Evolutionary conservation across 306 rosid genomes (phyloP), one percentile per base, ranked within the genome.

Genomic region (Macrotyloma uniflorum): DNA sequence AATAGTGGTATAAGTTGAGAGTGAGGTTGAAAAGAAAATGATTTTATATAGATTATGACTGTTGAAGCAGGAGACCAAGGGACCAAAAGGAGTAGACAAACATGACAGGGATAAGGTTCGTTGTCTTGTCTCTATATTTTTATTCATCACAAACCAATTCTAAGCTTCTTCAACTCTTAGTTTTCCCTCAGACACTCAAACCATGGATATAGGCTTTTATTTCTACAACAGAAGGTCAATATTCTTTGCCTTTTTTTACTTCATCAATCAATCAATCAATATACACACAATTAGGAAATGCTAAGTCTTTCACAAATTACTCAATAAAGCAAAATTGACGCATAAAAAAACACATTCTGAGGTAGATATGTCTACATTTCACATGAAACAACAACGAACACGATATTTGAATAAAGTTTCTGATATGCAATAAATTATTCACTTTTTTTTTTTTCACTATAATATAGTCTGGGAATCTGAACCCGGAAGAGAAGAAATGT

Each of bases 81-180:
- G 73, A 67, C 73, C 36, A 67, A 67, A 67, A 67, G 38, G 35
- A 43, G 23, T 67, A 43, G 73, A 67, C 55, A 67, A 67, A 24
- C 19, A 43, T 43, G 73, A 65, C 70, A 65, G 18, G 16, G 47
- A 67, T 67, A 43, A 23, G 54, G 22, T 67, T 42, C 1, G 43
- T 47, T 67, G 71, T 66, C 54, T 47, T 67, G 71, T 66, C 54
- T 42, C 9, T 20, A 2, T 22, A 12, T 6, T 36, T 36, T n/a
- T n/a, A 62, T 62, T 62, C 13, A 62, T 16, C 43, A 38, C 4
- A 28, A n/a, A n/a, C n/a, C n/a, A n/a, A n/a, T n/a, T n/a, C n/a
- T n/a, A n/a, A n/a, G 18, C 35, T 59, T 59, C 66, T 63, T 64
- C 46, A 15, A 8, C 46, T 36, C 40, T 19, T 4, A 19, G 2